These are phyloP conservation scores for Arachnomyces sp. DNA, from an alignment of 2,329 filamentous ascomycete genomes.

Conservation along the genomic window DNA sequence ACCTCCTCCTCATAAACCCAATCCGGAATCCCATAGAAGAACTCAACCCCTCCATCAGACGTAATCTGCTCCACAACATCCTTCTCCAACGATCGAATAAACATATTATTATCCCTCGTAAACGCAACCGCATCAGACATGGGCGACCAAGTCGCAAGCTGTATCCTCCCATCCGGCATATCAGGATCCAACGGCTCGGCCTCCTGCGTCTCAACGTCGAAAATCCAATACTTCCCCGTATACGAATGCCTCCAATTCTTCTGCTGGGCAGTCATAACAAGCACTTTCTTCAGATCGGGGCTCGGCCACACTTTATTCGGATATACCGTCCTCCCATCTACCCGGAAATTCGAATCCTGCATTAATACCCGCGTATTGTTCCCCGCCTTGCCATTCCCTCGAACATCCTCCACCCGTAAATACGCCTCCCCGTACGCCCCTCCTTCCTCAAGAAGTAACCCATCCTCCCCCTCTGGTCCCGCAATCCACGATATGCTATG, in stretches of 20 bases:
- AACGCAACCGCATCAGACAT: constrained; percentile 81
- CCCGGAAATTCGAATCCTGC: constrained; percentile 56
- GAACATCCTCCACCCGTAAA: constrained; percentile 79
- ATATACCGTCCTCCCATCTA: constrained; percentile 46
- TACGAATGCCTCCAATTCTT: constrained; percentile 87
- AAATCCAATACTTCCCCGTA: constrained; percentile 80
- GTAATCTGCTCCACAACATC: constrained; percentile 64
- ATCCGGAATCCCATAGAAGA: constrained; percentile 94
- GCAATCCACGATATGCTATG: constrained; percentile 41
- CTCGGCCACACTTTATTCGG: constrained; percentile 65
- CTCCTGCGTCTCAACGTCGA: constrained; percentile 74
- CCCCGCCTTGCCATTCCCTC: constrained; percentile 33
- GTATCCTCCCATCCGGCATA: constrained; percentile 57
- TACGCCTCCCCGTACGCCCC: constrained; percentile 59
- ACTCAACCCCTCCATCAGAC: constrained; percentile 72
- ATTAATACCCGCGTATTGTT: constrained; percentile 54
- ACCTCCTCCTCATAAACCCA: constrained; percentile 95
- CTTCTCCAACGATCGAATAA: constrained; percentile 58
- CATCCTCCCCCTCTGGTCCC: constrained; percentile 54
- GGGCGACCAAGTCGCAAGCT: constrained; percentile 85
- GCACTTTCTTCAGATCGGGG: constrained; percentile 73
- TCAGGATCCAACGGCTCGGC: constrained; percentile 68
- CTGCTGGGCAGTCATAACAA: constrained; percentile 64
- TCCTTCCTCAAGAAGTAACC: constrained; percentile 65
- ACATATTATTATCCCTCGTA: constrained; percentile 84